These are phyloP conservation scores for Staphylotrichum tortipilum DNA, from an alignment of 495 filamentous ascomycete species.

Conservation along the genomic window DNA sequence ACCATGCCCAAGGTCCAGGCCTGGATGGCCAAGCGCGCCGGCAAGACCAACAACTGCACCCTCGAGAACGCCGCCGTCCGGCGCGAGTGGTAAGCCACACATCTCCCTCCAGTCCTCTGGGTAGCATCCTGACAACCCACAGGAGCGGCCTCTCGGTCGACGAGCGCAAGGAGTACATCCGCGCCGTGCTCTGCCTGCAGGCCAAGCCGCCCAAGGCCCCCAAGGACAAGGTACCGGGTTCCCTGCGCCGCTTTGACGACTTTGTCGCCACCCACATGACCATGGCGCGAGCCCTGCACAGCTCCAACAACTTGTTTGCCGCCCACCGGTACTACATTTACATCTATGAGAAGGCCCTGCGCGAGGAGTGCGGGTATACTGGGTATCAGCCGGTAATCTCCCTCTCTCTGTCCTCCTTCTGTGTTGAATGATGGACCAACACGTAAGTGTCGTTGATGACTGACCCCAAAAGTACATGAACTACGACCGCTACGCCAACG, in stretches of 20 bases:
- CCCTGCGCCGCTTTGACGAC: slow-evolving; percentile 44
- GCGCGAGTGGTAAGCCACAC: slow-evolving; percentile 12
- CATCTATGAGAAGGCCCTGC: slow-evolving; percentile 57
- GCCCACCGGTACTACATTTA: slow-evolving; percentile 63
- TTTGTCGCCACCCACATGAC: slow-evolving; percentile 45
- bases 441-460: not conserved
- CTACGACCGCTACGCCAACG: slow-evolving; percentile 33
- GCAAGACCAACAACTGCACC: slow-evolving; percentile 5
- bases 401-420: too few species aligned
- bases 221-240: slow-evolving; percentile 39
- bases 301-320: slow-evolving; percentile 51
- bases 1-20: slow-evolving; percentile 11
- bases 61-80: slow-evolving; percentile 6
- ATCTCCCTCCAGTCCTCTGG: not conserved
- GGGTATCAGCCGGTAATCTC: slow-evolving; percentile 35
- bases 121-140: not conserved
- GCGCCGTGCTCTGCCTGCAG: slow-evolving; percentile 41
- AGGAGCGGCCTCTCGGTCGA: slow-evolving; percentile 29
- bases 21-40: slow-evolving; percentile 1
- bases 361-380: slow-evolving; percentile 61
- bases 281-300: slow-evolving; percentile 41
- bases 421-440: not conserved
- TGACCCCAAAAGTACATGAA: slow-evolving; percentile 36
- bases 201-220: slow-evolving; percentile 34
- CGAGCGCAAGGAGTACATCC: slow-evolving; percentile 45